Evolutionary conservation across 2,329 filamentous ascomycete species (phyloP).

Genomic region (Graphilbum ipis-grandicollis): DNA sequence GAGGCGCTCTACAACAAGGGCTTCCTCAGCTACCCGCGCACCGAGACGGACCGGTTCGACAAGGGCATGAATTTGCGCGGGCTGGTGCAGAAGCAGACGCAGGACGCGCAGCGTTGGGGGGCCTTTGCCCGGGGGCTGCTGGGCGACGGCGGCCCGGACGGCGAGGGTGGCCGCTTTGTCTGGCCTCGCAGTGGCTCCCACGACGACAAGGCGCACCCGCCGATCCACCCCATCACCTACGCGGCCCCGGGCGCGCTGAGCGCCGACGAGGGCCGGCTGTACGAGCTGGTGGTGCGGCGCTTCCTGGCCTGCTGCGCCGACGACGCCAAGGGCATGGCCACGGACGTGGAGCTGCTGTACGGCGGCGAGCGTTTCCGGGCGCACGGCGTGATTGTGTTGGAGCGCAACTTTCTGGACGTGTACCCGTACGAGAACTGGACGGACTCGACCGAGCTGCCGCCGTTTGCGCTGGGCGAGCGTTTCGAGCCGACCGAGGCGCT

Average conservation of each 20-base stretch:
- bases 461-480: slow-evolving; percentile 59
- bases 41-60: slow-evolving; percentile 93
- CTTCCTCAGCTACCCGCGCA: slow-evolving; percentile 94
- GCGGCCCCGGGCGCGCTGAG: slow-evolving; percentile 46
- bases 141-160: slow-evolving; percentile 38
- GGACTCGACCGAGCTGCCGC: slow-evolving; percentile 65
- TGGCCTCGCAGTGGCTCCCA: slow-evolving; percentile 69
- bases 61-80: slow-evolving; percentile 67
- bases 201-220: slow-evolving; percentile 94
- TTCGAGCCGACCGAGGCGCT: slow-evolving; percentile 81
- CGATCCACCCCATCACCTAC: slow-evolving; percentile 90
- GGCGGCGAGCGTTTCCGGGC: slow-evolving; percentile 64
- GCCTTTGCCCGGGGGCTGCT: slow-evolving; percentile 54
- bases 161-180: slow-evolving; percentile 34
- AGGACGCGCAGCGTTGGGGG: slow-evolving; percentile 56
- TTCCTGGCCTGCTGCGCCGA: slow-evolving; percentile 94
- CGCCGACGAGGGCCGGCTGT: slow-evolving; percentile 57
- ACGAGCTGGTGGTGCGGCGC: slow-evolving; percentile 80
- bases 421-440: slow-evolving; percentile 97
- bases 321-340: slow-evolving; percentile 74
- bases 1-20: slow-evolving; percentile 84
- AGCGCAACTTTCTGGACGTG: slow-evolving; percentile 86
- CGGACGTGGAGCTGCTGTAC: slow-evolving; percentile 70
- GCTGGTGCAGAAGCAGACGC: slow-evolving; percentile 69
- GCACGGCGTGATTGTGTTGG: slow-evolving; percentile 67